Evolutionary conservation across 2,329 filamentous ascomycete species (phyloP).

Genomic region (Neonectria sp.): DNA sequence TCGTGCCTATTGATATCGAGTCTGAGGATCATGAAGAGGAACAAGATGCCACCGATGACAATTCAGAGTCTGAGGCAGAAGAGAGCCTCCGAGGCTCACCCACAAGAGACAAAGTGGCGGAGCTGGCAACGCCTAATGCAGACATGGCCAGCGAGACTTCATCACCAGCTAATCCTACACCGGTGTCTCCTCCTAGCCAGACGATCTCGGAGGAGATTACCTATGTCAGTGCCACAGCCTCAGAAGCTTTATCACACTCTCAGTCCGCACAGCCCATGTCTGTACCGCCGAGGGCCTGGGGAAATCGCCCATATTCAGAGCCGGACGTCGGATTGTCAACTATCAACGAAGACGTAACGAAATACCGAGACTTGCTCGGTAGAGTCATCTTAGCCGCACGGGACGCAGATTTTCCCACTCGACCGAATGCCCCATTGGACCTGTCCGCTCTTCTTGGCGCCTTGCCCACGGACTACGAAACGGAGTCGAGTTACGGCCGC

Average conservation of each 20-base stretch:
- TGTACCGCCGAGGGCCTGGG: neutral
- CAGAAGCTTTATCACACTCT: neutral
- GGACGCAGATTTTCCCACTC: neutral
- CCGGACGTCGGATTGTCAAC: neutral
- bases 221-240: neutral
- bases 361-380: slow-evolving; percentile 8
- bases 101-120: neutral
- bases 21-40: neutral
- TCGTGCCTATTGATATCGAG: neutral
- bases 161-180: neutral
- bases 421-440: neutral
- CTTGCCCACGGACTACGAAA: neutral
- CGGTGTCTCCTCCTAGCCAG: neutral
- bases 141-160: neutral
- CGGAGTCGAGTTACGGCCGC: neutral
- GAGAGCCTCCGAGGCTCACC: neutral
- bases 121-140: neutral
- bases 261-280: neutral
- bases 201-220: neutral
- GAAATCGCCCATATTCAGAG: neutral
- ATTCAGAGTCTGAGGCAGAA: neutral
- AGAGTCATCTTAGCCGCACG: slow-evolving; percentile 3
- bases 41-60: neutral
- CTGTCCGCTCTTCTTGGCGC: neutral
- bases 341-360: neutral